Conservation (phyloP, 495 filamentous ascomycete genomes). For the Neurospora discreta region DNA sequence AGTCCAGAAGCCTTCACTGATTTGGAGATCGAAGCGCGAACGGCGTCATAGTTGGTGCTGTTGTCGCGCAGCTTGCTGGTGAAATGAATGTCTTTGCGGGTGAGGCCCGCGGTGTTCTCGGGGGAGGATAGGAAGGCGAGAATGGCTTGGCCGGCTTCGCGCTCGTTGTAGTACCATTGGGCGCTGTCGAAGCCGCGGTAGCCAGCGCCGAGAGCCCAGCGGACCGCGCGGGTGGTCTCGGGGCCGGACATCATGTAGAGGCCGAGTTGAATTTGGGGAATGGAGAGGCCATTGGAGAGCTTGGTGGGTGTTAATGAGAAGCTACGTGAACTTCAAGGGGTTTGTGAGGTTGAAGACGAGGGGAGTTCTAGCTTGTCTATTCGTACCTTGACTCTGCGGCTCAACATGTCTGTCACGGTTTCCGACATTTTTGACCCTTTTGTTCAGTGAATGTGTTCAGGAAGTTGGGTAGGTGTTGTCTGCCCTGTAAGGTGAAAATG, state of each 20-base stretch:
- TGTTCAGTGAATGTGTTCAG: neutral
- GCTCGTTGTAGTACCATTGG: conserved; percentile 53
- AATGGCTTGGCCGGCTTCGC: conserved; percentile 48
- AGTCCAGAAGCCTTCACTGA: conserved; percentile 43
- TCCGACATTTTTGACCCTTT: neutral
- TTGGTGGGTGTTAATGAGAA: conserved; percentile 8
- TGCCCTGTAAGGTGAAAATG: neutral
- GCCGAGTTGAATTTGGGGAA: conserved; percentile 56
- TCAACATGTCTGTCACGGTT: conserved; percentile 2
- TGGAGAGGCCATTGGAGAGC: conserved; percentile 47
- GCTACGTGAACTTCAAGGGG: neutral
- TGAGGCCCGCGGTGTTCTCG: conserved; percentile 31
- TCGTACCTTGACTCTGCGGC: conserved; percentile 1
- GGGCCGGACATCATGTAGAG: conserved; percentile 49
- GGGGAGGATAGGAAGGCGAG: conserved; percentile 30
- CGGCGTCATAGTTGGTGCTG: conserved; percentile 41
- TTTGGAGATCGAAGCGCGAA: conserved; percentile 43
- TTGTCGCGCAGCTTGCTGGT: conserved; percentile 56
- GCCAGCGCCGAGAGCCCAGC: conserved; percentile 37
- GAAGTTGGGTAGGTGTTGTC: neutral
- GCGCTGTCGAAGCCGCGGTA: conserved; percentile 49
- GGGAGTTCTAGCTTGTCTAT: neutral
- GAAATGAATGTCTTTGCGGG: conserved; percentile 52
- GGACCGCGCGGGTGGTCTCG: conserved; percentile 37
- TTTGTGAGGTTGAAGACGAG: neutral